Evolutionary conservation across 2,329 filamentous ascomycete genomes (phyloP).

Genomic region (Stagonosporopsis vannaccii): DNA sequence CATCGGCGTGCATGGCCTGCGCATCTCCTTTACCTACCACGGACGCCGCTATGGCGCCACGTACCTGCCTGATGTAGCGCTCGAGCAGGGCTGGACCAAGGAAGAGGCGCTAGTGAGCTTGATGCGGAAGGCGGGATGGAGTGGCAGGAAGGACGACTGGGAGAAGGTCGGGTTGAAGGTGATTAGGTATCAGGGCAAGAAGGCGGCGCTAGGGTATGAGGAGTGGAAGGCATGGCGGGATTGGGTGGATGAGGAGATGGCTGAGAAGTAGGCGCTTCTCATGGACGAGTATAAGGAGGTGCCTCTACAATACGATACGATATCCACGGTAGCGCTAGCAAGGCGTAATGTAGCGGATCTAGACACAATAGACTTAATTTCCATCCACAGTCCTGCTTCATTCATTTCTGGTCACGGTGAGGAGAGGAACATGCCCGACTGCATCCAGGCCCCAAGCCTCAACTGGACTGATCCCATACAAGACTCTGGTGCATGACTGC

Average conservation of each 20-base stretch:
- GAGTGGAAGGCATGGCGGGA: slow-evolving; percentile 83
- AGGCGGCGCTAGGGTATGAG: slow-evolving; percentile 71
- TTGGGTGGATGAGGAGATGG: slow-evolving; percentile 62
- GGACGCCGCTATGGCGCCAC: slow-evolving; percentile 81
- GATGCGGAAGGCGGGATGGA: slow-evolving; percentile 95
- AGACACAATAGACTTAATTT: slow-evolving; percentile 2
- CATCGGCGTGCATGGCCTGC: slow-evolving; percentile 83
- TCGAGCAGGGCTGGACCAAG: slow-evolving; percentile 93
- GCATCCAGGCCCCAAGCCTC: too few species aligned
- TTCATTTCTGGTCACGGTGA: neutral
- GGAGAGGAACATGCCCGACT: too few species aligned
- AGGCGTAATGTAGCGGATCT: neutral
- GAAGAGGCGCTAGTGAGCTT: slow-evolving; percentile 89
- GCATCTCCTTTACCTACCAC: slow-evolving; percentile 81
- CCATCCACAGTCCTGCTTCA: neutral
- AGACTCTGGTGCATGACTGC: too few species aligned
- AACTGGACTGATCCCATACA: too few species aligned
- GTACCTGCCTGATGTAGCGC: slow-evolving; percentile 89
- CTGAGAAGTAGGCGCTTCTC: neutral
- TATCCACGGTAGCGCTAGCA: slow-evolving; percentile 6
- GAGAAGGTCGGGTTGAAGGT: slow-evolving; percentile 78
- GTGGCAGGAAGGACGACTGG: slow-evolving; percentile 72
- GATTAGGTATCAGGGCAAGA: slow-evolving; percentile 86
- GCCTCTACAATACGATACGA: neutral
- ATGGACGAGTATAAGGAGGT: neutral